These are phyloP conservation scores for Suhomyces atakaporum DNA, from an alignment of 1,139 yeast genomes.

Conservation along the genomic window DNA sequence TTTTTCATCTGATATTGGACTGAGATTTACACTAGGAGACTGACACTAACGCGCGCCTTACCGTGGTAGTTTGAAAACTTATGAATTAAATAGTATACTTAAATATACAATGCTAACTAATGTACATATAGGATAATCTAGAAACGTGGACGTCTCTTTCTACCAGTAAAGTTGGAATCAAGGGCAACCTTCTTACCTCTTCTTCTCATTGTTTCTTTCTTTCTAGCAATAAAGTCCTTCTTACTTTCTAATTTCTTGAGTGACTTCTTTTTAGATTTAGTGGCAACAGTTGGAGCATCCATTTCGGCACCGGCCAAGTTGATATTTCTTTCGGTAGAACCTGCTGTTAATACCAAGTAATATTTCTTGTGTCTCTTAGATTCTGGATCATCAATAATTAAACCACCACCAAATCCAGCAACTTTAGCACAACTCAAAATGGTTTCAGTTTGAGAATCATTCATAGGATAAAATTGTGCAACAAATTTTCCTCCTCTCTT, in stretches of 20 bases:
- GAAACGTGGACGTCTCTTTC: conserved; percentile 87
- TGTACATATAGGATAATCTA: conserved; percentile 25
- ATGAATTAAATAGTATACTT: conserved; percentile 3
- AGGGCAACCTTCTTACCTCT: conserved; percentile 88
- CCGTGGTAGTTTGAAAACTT: neutral
- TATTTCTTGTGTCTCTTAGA: conserved; percentile 88
- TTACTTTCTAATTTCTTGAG: conserved; percentile 67
- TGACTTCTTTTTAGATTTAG: conserved; percentile 50
- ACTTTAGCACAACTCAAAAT: conserved; percentile 85
- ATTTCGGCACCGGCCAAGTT: conserved; percentile 80
- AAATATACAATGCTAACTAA: conserved; percentile 5
- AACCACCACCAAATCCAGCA: conserved; percentile 96
- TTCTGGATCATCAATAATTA: conserved; percentile 91
- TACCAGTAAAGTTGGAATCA: conserved; percentile 90
- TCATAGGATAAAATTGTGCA: conserved; percentile 94
- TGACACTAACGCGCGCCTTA: conserved; percentile 2
- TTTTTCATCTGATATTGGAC: conserved; percentile 5
- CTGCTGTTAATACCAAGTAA: conserved; percentile 88
- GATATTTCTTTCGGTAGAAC: conserved; percentile 65
- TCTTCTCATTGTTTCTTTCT: conserved; percentile 90
- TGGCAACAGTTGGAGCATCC: conserved; percentile 56
- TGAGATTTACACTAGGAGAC: conserved; percentile 1
- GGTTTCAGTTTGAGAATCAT: conserved; percentile 78
- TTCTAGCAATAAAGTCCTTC: conserved; percentile 81
- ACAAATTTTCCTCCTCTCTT: conserved; percentile 96